Conservation (phyloP, 805 yeast genomes). For the Saccharomycopsis sp. region DNA sequence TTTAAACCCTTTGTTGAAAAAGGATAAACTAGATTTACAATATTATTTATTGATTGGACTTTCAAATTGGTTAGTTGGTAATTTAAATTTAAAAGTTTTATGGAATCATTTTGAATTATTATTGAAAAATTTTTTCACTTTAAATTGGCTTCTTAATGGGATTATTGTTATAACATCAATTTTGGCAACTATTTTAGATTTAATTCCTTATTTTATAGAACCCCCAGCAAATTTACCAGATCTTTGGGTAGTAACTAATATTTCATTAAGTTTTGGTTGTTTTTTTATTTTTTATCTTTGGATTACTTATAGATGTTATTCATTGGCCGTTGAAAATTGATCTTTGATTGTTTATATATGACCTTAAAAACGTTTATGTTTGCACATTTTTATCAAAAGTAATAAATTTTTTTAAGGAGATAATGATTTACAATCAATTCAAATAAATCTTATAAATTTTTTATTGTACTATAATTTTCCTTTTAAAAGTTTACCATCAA, state of each 20-base stretch:
- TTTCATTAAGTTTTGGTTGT: constrained; percentile 62
- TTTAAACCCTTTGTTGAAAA: constrained; percentile 74
- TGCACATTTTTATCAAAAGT: no score
- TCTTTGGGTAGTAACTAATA: constrained; percentile 73
- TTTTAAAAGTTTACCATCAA: no score
- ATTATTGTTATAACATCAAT: constrained; percentile 43
- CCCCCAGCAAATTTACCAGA: constrained; percentile 70
- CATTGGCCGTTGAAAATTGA: neutral
- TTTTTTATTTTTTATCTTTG: constrained; percentile 76
- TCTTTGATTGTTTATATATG: neutral
- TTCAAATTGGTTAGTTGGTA: constrained; percentile 75
- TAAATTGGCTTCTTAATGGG: constrained; percentile 36
- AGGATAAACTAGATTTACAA: constrained; percentile 67
- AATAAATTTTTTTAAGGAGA: no score
- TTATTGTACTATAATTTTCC: no score
- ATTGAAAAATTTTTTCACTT: constrained; percentile 37
- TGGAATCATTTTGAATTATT: constrained; percentile 29
- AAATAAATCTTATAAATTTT: no score
- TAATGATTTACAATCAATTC: no score
- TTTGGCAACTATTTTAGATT: constrained; percentile 40
- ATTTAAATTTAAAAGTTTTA: constrained; percentile 37
- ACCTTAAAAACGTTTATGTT: no score
- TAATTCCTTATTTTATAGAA: constrained; percentile 34
- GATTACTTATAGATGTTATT: constrained; percentile 48
- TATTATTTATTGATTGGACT: constrained; percentile 49